Evolutionary conservation across 495 filamentous ascomycete genomes (phyloP).

Genomic region (Elaphomyces granulatus): DNA sequence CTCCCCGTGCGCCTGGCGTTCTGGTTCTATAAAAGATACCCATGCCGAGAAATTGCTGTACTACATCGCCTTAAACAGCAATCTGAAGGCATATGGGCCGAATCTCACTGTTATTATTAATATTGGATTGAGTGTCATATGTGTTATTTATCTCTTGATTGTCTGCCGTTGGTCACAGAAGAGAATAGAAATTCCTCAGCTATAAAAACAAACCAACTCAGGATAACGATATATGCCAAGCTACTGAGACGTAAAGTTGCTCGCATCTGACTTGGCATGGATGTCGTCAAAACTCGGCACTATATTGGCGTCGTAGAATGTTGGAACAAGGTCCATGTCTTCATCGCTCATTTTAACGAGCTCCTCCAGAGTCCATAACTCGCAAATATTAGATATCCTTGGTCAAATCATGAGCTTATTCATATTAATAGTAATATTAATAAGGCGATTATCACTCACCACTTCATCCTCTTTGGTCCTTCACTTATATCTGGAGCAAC

Average conservation of each 20-base stretch:
- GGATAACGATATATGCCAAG: too few species aligned
- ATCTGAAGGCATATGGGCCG: background rate
- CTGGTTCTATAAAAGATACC: background rate
- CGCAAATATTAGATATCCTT: constrained; percentile 84
- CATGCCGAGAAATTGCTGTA: background rate
- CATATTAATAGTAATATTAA: background rate
- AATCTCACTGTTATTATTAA: background rate
- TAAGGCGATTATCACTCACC: constrained; percentile 36
- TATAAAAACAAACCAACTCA: too few species aligned
- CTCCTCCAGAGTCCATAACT: constrained; percentile 73
- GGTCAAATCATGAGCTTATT: background rate
- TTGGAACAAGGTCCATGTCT: constrained; percentile 67
- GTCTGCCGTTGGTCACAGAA: too few species aligned
- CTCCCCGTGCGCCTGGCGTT: constrained; percentile 11
- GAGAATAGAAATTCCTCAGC: too few species aligned
- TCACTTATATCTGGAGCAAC: constrained; percentile 58
- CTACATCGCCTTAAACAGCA: background rate
- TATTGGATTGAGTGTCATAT: too few species aligned
- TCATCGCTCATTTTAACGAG: constrained; percentile 69
- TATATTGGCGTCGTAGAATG: constrained; percentile 44
- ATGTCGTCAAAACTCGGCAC: constrained; percentile 29
- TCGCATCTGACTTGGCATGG: too few species aligned
- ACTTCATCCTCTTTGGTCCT: constrained; percentile 82
- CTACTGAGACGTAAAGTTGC: too few species aligned
- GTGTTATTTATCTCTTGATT: too few species aligned